A percentile compares a stretch with the other conserved stretches of the same genome.
phyloP scores from a whole-genome alignment of 768 basidiomycete species.

The Antrodiella citrinella region DNA sequence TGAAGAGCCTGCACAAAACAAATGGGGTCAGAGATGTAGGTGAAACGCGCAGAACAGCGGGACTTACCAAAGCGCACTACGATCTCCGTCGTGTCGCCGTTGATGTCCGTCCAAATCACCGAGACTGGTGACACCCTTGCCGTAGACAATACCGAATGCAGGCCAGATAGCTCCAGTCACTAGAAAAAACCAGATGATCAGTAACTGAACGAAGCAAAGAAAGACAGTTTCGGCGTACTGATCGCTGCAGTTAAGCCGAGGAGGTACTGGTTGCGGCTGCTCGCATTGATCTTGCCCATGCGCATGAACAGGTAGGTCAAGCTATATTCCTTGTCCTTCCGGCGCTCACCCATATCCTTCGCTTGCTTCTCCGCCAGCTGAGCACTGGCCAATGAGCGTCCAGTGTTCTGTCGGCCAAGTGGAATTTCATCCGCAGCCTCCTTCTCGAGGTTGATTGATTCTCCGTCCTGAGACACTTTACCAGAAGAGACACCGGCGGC shows the following conservation, averaged over 20 bases:
- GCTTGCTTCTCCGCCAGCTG: slow-evolving; percentile 34
- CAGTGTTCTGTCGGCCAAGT: slow-evolving; percentile 39
- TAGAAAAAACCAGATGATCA: neutral
- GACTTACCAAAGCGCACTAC: slow-evolving; percentile 58
- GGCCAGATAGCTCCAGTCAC: slow-evolving; percentile 61
- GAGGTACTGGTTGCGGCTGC: slow-evolving; percentile 26
- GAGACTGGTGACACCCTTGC: slow-evolving; percentile 43
- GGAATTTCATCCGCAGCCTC: slow-evolving; percentile 45
- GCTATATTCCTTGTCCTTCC: slow-evolving; percentile 27
- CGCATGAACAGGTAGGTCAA: slow-evolving; percentile 56
- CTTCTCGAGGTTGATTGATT: slow-evolving; percentile 39
- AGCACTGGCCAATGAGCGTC: slow-evolving; percentile 61
- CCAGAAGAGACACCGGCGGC: slow-evolving; percentile 17
- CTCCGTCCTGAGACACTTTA: neutral
- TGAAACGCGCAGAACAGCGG: slow-evolving; percentile 11
- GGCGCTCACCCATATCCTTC: slow-evolving; percentile 20
- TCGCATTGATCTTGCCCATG: slow-evolving; percentile 50
- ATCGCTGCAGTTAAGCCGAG: slow-evolving; percentile 33
- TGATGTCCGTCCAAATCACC: slow-evolving; percentile 27
- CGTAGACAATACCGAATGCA: slow-evolving; percentile 58
- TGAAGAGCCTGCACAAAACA: slow-evolving; percentile 33
- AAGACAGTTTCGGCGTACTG: slow-evolving; percentile 26
- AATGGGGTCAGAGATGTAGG: slow-evolving; percentile 11
- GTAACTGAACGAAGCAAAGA: neutral
- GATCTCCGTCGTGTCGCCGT: slow-evolving; percentile 48